Evolutionary conservation across 1,284 basidiomycete genomes (phyloP).

Genomic region (Microbotryum lychnidis-dioicae): DNA sequence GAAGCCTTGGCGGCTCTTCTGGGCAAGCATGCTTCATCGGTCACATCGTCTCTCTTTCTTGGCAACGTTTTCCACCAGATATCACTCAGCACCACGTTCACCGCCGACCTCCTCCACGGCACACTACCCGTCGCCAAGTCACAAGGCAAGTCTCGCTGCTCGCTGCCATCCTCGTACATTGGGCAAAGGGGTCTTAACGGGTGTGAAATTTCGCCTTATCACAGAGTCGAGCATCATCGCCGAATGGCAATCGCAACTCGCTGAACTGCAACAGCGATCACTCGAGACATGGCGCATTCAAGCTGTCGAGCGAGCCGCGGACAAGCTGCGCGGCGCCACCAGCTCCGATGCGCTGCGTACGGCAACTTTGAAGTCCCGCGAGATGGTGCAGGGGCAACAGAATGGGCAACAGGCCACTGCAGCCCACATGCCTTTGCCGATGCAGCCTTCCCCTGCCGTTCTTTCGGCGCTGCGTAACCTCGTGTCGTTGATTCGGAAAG

Average conservation of each 20-base stretch:
- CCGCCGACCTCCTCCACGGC: slow-evolving; percentile 11
- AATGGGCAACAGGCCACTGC: too few species aligned
- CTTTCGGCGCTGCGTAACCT: slow-evolving; percentile 13
- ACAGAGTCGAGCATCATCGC: slow-evolving; percentile 1
- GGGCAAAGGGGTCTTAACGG: too few species aligned
- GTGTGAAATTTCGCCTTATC: too few species aligned
- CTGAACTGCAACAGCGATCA: slow-evolving; percentile 3
- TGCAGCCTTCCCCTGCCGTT: slow-evolving; percentile 10
- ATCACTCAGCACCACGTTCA: slow-evolving; percentile 2
- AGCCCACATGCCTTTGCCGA: not conserved
- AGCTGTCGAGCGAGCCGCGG: slow-evolving; percentile 7
- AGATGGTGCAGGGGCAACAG: too few species aligned
- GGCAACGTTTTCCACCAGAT: slow-evolving; percentile 15
- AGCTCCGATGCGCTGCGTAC: not conserved
- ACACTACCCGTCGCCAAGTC: not conserved
- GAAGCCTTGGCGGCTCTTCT: slow-evolving; percentile 7
- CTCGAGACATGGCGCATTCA: slow-evolving; percentile 10
- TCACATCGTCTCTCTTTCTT: slow-evolving; percentile 13
- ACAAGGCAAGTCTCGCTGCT: not conserved
- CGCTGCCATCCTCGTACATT: not conserved
- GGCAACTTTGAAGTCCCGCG: not conserved
- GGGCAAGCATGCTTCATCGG: not conserved
- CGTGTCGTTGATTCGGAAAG: not conserved
- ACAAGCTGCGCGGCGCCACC: slow-evolving; percentile 4
- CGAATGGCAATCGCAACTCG: slow-evolving; percentile 9